These are phyloP conservation scores for Zea luxurians DNA, from an alignment of 176 grass and related monocot species.

Conservation along the genomic window DNA sequence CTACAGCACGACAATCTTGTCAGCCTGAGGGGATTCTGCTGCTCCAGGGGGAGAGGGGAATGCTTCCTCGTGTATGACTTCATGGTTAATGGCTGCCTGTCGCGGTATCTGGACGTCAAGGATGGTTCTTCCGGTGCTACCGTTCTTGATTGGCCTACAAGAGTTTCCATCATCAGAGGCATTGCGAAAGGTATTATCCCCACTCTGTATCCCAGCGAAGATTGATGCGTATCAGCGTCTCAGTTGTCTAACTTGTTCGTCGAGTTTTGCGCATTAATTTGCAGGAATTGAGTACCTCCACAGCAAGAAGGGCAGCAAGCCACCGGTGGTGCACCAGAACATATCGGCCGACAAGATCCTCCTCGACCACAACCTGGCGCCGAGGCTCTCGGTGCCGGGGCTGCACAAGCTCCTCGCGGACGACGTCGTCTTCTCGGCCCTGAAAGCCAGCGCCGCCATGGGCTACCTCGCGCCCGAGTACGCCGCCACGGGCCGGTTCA, in stretches of 20 bases:
- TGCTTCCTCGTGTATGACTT: conserved; percentile 93
- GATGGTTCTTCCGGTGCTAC: conserved; percentile 28
- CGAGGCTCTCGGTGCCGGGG: conserved; percentile 53
- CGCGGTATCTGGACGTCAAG: conserved; percentile 60
- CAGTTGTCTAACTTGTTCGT: background rate
- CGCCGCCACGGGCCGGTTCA: conserved; percentile 69
- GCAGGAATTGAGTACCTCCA: conserved; percentile 89
- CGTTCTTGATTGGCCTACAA: conserved; percentile 83
- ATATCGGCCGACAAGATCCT: conserved; percentile 90
- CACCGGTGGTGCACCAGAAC: conserved; percentile 81
- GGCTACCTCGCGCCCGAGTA: conserved; percentile 89
- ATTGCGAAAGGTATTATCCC: conserved; percentile 65
- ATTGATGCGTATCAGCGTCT: background rate
- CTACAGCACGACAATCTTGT: conserved; percentile 85
- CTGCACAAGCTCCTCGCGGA: conserved; percentile 91
- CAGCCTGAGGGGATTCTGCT: conserved; percentile 82
- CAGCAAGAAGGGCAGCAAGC: conserved; percentile 63
- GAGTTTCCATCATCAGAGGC: conserved; percentile 83
- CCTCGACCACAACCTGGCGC: conserved; percentile 66
- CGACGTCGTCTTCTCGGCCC: conserved; percentile 79
- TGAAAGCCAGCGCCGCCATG: conserved; percentile 90
- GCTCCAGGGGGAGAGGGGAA: conserved; percentile 79
- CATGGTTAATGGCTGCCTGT: conserved; percentile 70
- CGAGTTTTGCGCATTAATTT: background rate
- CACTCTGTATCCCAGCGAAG: background rate